Evolutionary conservation across 23 red algal genomes (phyloP).

Genomic region (Rhodosorus marinus): DNA sequence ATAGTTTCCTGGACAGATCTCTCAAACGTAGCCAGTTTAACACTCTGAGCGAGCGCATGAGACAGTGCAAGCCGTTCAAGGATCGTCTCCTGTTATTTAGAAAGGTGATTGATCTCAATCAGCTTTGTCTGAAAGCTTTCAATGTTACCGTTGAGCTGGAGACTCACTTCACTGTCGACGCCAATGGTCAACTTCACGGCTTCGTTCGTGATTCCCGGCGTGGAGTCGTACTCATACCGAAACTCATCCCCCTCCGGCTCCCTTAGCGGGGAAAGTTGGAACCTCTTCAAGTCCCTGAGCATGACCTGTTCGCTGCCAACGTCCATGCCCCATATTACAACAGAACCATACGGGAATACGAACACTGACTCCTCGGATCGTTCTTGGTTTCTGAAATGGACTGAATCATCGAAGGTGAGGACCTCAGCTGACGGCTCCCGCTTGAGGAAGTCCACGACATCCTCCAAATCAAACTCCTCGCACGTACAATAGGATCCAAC

Average conservation of each 20-base stretch:
- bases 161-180: conserved; percentile 6
- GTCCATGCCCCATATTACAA: conserved; percentile 22
- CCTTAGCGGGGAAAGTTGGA: conserved; percentile 4
- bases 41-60: conserved; percentile 59
- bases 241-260: conserved; percentile 6
- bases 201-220: background rate
- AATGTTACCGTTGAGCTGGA: no score
- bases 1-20: conserved; percentile 37
- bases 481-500: no score
- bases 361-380: conserved; percentile 11
- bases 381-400: no score
- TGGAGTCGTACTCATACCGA: conserved; percentile 1
- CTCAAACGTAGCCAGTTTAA: conserved; percentile 71
- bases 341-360: conserved; percentile 30
- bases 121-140: no score
- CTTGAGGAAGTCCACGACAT: no score
- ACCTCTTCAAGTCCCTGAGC: conserved; percentile 4
- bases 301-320: conserved; percentile 2
- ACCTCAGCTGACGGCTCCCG: no score
- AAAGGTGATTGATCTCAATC: no score
- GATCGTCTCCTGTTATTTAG: no score
- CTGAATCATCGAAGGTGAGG: no score
- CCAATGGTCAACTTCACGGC: background rate
- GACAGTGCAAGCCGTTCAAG: conserved; percentile 57
- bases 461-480: no score